These are phyloP conservation scores for Helicosporidium sp. DNA, from an alignment of 139 green algal species.

Conservation along the genomic window DNA sequence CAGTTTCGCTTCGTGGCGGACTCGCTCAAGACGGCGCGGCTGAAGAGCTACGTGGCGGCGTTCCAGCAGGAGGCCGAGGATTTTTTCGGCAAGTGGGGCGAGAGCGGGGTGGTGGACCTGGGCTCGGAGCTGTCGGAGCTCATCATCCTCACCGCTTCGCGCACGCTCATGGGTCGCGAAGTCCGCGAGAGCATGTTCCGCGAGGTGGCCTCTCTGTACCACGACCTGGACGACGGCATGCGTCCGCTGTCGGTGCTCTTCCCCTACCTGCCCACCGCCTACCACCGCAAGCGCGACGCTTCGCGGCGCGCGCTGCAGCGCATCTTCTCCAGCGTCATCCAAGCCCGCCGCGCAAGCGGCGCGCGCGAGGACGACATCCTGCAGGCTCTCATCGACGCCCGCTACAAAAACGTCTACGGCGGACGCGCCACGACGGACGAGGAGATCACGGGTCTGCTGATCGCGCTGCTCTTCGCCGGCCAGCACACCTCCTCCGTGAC, in stretches of 20 bases:
- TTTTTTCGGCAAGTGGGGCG: constrained; percentile 75
- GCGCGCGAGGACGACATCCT: constrained; percentile 75
- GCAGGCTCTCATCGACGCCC: constrained; percentile 80
- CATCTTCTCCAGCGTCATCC: constrained; percentile 74
- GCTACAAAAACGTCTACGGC: constrained; percentile 55
- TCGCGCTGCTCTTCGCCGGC: constrained; percentile 86
- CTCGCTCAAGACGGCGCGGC: constrained; percentile 60
- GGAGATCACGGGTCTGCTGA: constrained; percentile 93
- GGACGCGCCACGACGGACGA: constrained; percentile 62
- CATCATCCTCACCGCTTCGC: constrained; percentile 77
- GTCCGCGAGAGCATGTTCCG: constrained; percentile 82
- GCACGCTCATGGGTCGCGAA: constrained; percentile 81
- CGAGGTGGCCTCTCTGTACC: constrained; percentile 61
- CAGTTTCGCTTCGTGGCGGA: constrained; percentile 95
- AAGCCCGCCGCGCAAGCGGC: constrained; percentile 32
- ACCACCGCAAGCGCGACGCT: constrained; percentile 67
- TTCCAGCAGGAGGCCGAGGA: constrained; percentile 74
- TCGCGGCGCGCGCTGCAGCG: constrained; percentile 41
- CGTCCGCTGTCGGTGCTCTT: constrained; percentile 79
- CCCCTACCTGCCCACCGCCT: constrained; percentile 79
- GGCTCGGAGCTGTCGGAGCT: constrained; percentile 68
- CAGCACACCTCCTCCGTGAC: constrained; percentile 95
- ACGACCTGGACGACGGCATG: constrained; percentile 94
- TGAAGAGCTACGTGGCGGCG: constrained; percentile 72
- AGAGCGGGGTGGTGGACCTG: constrained; percentile 74